Conservation (phyloP, 495 filamentous ascomycete genomes). For the Neurospora sp. region DNA sequence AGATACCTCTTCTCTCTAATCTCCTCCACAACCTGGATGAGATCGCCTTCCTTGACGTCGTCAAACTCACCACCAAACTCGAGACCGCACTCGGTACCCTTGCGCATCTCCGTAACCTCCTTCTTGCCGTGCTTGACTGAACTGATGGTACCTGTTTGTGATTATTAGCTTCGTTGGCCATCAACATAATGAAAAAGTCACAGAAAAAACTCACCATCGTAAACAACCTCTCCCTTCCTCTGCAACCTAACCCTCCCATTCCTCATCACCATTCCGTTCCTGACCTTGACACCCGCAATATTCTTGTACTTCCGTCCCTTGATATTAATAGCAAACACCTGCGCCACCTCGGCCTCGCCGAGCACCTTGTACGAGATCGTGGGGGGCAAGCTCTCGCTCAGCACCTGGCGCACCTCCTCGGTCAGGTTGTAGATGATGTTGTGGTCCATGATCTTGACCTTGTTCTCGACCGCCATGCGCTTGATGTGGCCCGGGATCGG, state of each 20-base stretch:
- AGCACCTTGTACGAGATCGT: constrained; percentile 54
- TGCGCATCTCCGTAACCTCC: constrained; percentile 76
- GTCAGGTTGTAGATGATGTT: constrained; percentile 89
- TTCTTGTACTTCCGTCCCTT: constrained; percentile 56
- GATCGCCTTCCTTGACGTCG: constrained; percentile 70
- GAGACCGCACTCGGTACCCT: constrained; percentile 88
- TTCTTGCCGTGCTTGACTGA: constrained; percentile 90
- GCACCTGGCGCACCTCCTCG: constrained; percentile 62
- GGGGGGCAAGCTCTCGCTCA: constrained; percentile 60
- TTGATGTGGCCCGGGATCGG: constrained; percentile 56
- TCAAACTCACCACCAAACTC: constrained; percentile 64
- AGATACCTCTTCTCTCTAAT: constrained; percentile 58
- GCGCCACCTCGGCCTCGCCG: constrained; percentile 79
- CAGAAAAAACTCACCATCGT: constrained; percentile 55
- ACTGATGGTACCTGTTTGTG: constrained; percentile 51
- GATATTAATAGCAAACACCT: constrained; percentile 74
- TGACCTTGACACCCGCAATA: constrained; percentile 81
- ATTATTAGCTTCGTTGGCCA: background rate
- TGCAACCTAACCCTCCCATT: constrained; percentile 59
- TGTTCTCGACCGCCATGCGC: constrained; percentile 53
- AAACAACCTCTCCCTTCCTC: constrained; percentile 56
- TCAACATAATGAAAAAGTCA: background rate
- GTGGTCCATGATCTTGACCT: constrained; percentile 71
- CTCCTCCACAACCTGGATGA: constrained; percentile 79
- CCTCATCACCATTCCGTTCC: constrained; percentile 62